phyloP scores from a whole-genome alignment of 805 yeast species.

The Lachancea lanzarotensis region DNA sequence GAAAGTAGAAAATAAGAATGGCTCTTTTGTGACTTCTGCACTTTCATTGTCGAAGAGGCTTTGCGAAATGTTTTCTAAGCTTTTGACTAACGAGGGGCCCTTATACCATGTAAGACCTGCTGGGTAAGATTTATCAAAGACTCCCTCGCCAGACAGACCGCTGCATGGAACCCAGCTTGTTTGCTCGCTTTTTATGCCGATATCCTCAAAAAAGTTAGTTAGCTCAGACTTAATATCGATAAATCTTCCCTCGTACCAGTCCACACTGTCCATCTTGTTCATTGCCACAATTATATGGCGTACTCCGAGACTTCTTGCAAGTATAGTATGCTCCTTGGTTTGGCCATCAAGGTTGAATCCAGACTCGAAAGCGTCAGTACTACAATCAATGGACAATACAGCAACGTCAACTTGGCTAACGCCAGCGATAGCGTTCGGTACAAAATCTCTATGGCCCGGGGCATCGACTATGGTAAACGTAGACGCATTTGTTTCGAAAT shows the following conservation, averaged over 20 bases:
- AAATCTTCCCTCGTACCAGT: conserved; percentile 88
- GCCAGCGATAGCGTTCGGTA: conserved; percentile 97
- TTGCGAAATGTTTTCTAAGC: conserved; percentile 49
- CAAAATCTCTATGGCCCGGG: conserved; percentile 98
- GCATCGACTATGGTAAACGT: conserved; percentile 97
- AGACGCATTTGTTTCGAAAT: conserved; percentile 89
- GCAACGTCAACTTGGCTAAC: conserved; percentile 99
- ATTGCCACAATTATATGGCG: conserved; percentile 84
- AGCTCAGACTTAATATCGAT: conserved; percentile 84
- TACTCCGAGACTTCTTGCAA: conserved; percentile 96
- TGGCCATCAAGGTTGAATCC: conserved; percentile 98
- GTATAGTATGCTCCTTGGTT: conserved; percentile 91
- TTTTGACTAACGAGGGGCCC: conserved; percentile 84
- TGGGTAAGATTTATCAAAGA: conserved; percentile 67
- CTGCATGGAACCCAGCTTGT: conserved; percentile 89
- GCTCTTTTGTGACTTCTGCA: conserved; percentile 30
- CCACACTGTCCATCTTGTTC: conserved; percentile 91
- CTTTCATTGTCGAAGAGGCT: conserved; percentile 13
- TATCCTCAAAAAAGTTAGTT: conserved; percentile 64
- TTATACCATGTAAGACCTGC: conserved; percentile 77
- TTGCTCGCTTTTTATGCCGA: conserved; percentile 76
- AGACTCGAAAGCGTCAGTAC: conserved; percentile 98
- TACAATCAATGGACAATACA: conserved; percentile 88
- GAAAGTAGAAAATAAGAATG: conserved; percentile 54
- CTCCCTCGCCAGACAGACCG: conserved; percentile 91